These are phyloP conservation scores for Candida nanaspora DNA, from an alignment of 805 yeast species.

Conservation along the genomic window DNA sequence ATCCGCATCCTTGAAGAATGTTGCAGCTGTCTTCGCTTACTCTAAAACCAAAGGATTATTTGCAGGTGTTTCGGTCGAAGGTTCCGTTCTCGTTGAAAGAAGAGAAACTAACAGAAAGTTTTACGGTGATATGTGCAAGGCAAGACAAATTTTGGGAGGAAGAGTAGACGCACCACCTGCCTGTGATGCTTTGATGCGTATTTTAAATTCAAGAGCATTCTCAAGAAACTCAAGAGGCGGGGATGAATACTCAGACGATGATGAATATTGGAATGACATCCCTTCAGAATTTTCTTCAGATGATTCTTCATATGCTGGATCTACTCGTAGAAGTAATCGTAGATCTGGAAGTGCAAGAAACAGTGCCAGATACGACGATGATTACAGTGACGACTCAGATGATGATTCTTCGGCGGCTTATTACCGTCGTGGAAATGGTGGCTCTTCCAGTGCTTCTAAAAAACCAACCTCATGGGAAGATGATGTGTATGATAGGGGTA, in stretches of 20 bases:
- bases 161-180: constrained; percentile 90
- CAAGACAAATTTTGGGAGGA: constrained; percentile 79
- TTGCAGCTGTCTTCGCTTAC: constrained; percentile 88
- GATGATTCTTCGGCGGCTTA: constrained; percentile 27
- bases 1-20: constrained; percentile 78
- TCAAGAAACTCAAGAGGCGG: constrained; percentile 31
- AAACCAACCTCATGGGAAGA: constrained; percentile 70
- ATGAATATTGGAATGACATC: constrained; percentile 69
- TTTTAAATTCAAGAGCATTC: constrained; percentile 81
- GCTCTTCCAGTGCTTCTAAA: constrained; percentile 7
- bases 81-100: constrained; percentile 93
- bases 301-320: constrained; percentile 13
- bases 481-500: constrained; percentile 60
- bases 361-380: constrained; percentile 14
- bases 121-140: constrained; percentile 83
- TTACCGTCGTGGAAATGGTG: constrained; percentile 6
- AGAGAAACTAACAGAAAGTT: constrained; percentile 95
- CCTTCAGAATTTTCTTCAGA: constrained; percentile 63
- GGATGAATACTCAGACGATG: constrained; percentile 49
- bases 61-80: constrained; percentile 97
- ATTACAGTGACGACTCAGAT: constrained; percentile 30
- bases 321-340: constrained; percentile 9
- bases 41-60: constrained; percentile 94
- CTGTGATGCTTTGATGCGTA: constrained; percentile 79
- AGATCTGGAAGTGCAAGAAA: constrained; percentile 6